Conservation (phyloP, 2,329 filamentous ascomycete genomes). For the Penicillium sp. region DNA sequence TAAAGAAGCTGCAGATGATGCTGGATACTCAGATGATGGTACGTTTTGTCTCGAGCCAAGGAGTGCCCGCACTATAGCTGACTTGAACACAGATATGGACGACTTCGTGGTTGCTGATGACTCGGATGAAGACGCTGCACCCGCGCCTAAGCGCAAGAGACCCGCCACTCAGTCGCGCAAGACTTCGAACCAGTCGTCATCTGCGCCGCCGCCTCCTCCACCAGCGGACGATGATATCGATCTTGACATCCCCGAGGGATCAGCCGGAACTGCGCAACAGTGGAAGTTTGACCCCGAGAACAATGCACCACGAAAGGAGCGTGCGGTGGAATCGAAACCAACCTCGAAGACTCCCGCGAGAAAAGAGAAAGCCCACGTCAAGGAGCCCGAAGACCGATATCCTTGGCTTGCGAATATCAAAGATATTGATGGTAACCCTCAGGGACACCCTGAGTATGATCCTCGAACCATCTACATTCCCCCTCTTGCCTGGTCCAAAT, state of each 20-base stretch:
- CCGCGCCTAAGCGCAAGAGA: conserved; percentile 72
- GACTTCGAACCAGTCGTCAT: conserved; percentile 34
- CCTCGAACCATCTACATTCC: conserved; percentile 89
- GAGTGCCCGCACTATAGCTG: background rate
- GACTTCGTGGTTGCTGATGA: conserved; percentile 89
- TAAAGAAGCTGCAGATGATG: conserved; percentile 57
- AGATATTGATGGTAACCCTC: conserved; percentile 80
- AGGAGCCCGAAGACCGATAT: conserved; percentile 83
- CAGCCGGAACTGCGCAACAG: conserved; percentile 72
- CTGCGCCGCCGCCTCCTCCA: conserved; percentile 52
- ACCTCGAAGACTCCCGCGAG: conserved; percentile 39
- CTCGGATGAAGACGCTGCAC: conserved; percentile 66
- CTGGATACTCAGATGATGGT: conserved; percentile 48
- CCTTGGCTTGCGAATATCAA: conserved; percentile 82
- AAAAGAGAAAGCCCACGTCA: conserved; percentile 71
- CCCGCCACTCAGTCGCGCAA: conserved; percentile 50
- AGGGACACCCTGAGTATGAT: conserved; percentile 84
- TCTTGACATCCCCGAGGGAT: conserved; percentile 54
- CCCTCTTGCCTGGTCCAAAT: conserved; percentile 73
- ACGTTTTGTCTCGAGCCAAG: conserved; percentile 21
- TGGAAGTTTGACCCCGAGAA: conserved; percentile 74
- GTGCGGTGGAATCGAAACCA: conserved; percentile 37
- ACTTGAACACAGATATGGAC: conserved; percentile 63
- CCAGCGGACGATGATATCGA: conserved; percentile 57
- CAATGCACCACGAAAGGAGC: conserved; percentile 51